Evolutionary conservation across 176 grass and related monocot genomes (phyloP), one percentile per base, ranked within the genome.

Genomic region (Juncus inflexus): DNA sequence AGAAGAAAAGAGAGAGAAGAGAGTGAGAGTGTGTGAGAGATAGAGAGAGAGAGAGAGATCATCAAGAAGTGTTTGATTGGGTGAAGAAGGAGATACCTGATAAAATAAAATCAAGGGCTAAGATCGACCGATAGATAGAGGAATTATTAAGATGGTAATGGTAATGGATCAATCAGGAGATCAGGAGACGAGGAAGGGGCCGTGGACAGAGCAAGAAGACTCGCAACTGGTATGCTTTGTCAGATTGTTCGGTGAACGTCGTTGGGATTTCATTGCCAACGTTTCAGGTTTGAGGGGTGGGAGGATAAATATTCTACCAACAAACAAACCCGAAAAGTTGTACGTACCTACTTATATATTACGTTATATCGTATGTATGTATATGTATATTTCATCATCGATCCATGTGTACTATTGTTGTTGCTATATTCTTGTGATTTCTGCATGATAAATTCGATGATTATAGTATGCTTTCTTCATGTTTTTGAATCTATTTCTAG

Each of bases 181-280:
- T 2, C 49, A 86, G 15, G 90, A 95, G 66, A 81, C 86, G 28
- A 79, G 86, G 41, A 95, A 83, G 67, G 90, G 86, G 5, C 90
- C 90, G 0, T 95, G 90, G 90, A 89, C 90, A 55, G 90, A 95
- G 62, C 79, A 95, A 65, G 90, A 95, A 79, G 90, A 95, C 86
- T 55, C 88, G 90, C 90, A 95, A 95, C 79, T 95, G 90, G 76
- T 95, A 95, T 95, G 90, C 90, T 85, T 86, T 83, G 90, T 95
- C 78, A 79, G 86, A 58, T 78, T 83, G 80, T 90, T 95, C 90
- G 90, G 90, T 83, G 90, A 95, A 89, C 90, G 90, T 76, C 90
- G 90, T 89, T 95, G 90, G 90, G 90, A 95, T 95, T 95, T 95
- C 90, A 80, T 95, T 86, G 90, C 90, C 90, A 73, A 85, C 89